Evolutionary conservation across 2,329 filamentous ascomycete species (phyloP).

Genomic region (Scytalidium lignicola): DNA sequence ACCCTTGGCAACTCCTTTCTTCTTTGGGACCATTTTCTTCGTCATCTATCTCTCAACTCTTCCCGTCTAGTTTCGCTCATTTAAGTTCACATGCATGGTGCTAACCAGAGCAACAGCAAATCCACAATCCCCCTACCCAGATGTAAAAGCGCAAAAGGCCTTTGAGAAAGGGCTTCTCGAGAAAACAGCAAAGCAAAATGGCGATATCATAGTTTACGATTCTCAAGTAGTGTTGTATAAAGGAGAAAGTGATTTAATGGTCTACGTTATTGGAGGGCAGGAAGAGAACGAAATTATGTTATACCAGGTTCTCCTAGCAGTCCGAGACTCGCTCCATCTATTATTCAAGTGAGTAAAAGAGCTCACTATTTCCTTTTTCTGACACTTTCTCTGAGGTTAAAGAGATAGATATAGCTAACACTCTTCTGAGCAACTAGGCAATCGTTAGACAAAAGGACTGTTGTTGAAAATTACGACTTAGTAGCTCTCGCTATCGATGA

Average conservation of each 20-base stretch:
- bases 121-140: slow-evolving; percentile 70
- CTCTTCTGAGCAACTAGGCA: slow-evolving; percentile 53
- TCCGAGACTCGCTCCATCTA: slow-evolving; percentile 84
- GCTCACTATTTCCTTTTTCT: too few species aligned
- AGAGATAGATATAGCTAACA: neutral
- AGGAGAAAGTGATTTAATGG: slow-evolving; percentile 94
- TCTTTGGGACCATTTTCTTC: neutral
- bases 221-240: slow-evolving; percentile 97
- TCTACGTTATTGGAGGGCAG: slow-evolving; percentile 83
- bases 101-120: slow-evolving; percentile 31
- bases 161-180: slow-evolving; percentile 95
- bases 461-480: slow-evolving; percentile 97
- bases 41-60: neutral
- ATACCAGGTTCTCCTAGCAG: slow-evolving; percentile 88
- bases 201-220: slow-evolving; percentile 96
- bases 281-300: slow-evolving; percentile 97
- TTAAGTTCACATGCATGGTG: neutral
- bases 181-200: slow-evolving; percentile 93
- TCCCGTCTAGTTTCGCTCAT: neutral
- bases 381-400: neutral
- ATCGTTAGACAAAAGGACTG: slow-evolving; percentile 94
- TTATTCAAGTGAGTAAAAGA: slow-evolving; percentile 72
- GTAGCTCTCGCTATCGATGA: slow-evolving; percentile 93
- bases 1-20: neutral
- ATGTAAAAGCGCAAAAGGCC: slow-evolving; percentile 86